Base-by-base conservation (phyloP, 2,329 filamentous ascomycete species). In the Aspergillus eucalypticola region DNA sequence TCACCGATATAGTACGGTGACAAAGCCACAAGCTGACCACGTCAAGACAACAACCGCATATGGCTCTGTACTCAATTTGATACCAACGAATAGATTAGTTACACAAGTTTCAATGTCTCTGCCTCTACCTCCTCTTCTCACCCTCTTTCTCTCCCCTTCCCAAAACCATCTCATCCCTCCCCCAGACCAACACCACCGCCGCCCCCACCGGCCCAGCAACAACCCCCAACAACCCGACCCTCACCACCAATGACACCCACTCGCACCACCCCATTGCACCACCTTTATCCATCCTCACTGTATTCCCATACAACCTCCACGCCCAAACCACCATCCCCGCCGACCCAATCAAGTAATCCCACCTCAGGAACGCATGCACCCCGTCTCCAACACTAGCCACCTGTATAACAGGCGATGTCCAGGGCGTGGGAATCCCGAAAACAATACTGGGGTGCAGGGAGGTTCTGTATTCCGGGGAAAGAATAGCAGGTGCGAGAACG, bases 281-380 rank as follows among this genome's bases (percentile, higher is more conserved):
- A 69, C 69, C 41, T 62, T 63, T 52, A 74, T 71, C 5, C 72
- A 71, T 39, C 67, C 63, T 0, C 11, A 35, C 32, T 3, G 32
- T 11, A 35, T 35, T 35, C 1, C 59, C 66, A 53, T 76, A 75
- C 17, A 83, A 56, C 3, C 73, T 69, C 3, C 78, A 54, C 3
- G 78, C 76, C 82, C 82, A 84, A 5, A 82, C 35, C 19, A 83
- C 54, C 19, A 81, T 68, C 1, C 78, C 76, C 0, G 66, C 59
- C 0, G 77, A 76, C 1, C 79, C 80, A 32, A 80, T 73, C 48
- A 80, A 67, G 10, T 82, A 70, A 64, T 84, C 82, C 77, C 81
- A 84, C 38, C 81, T 76, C 29, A 84, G 63, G 61, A 84, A 81
- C 41, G 71, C 73, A 39, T 79, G 75, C 8, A 78, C 75, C 0